A percentile compares a stretch with the other conserved stretches of the same genome.
These are phyloP conservation scores for Nicotiana knightiana DNA, from an alignment of 257 asterid genomes.

Conservation along the genomic window DNA sequence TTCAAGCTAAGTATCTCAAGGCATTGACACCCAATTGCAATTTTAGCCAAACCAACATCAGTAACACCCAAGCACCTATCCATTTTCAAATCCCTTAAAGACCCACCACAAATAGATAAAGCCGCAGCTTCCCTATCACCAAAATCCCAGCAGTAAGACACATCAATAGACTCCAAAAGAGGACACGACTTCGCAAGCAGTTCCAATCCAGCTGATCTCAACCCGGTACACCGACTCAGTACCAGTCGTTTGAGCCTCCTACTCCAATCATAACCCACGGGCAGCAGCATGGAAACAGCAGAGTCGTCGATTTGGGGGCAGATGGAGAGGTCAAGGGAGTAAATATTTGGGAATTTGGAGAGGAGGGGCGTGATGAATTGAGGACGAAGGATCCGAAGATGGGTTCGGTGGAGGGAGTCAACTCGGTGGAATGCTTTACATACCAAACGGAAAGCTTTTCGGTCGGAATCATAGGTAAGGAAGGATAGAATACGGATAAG, in stretches of 20 bases:
- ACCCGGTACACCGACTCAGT: conserved; percentile 50
- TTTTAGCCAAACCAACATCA: conserved; percentile 62
- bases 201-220: conserved; percentile 34
- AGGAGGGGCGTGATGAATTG: conserved; percentile 49
- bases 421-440: conserved; percentile 44
- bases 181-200: conserved; percentile 30
- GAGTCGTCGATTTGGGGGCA: conserved; percentile 57
- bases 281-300: conserved; percentile 21
- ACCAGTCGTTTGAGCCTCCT: conserved; percentile 30
- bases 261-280: conserved; percentile 22
- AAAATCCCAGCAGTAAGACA: conserved; percentile 45
- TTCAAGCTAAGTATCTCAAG: conserved; percentile 48
- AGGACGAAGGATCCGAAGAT: conserved; percentile 52
- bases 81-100: conserved; percentile 41
- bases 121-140: conserved; percentile 73
- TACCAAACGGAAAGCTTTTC: conserved; percentile 52
- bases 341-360: conserved; percentile 31
- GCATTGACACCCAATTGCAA: conserved; percentile 46
- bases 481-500: conserved; percentile 33
- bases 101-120: conserved; percentile 25
- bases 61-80: conserved; percentile 50
- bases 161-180: conserved; percentile 40
- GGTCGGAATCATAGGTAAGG: conserved; percentile 35
- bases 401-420: conserved; percentile 55
- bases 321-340: conserved; percentile 56